Base-by-base conservation (phyloP, 176 grass and related monocot species). In the Areca catechu region DNA sequence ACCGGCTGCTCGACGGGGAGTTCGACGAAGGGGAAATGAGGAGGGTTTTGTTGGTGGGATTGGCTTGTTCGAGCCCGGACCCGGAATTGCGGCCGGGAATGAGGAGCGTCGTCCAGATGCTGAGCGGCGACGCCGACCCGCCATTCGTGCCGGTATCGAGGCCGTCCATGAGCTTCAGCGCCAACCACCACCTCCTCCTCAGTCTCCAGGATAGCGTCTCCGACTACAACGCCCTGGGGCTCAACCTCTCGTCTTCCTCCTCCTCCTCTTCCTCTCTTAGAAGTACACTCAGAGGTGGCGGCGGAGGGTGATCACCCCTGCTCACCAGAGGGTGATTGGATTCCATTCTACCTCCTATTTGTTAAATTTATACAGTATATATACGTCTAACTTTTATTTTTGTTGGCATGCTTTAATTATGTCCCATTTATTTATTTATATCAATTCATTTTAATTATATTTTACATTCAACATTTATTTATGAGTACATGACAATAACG, bases 191-290 rank as follows among this genome's bases (percentile, higher is more conserved):
- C 20, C 75, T 98, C 7, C 70, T 98, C 62, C 76, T 92, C 0
- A 85, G 78, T 62, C 78, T 98, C 48, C 93, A 98, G 71, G 93
- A 98, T 50, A 92, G 93, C 74, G 81, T 92, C 58, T 98, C 93
- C 1, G 93, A 98, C 68, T 98, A 80, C 78, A 89, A 98, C 57
- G 87, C 87, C 20, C 66, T 98, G 47, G 87, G 73, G 1, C 76
- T 98, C 2, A 83, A 88, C 62, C 56, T 70, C 12, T 67, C 81
- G 4, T 48, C 57, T 1, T 84, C 83, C 14, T 69, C 58, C 2
- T 85, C 75, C 49, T 92, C 84, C 0, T 43, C 34, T 43, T 75
- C 92, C 20, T 98, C 84, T 22, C 71, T 98, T 0, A 77, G 50
- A 5, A 98, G 78, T 70, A 83, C 84, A 7, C 84, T 89, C 0